Evolutionary conservation across 2,329 filamentous ascomycete species (phyloP), one percentile per base, ranked within the genome.

Genomic region (Aspergillus calidoustus): DNA sequence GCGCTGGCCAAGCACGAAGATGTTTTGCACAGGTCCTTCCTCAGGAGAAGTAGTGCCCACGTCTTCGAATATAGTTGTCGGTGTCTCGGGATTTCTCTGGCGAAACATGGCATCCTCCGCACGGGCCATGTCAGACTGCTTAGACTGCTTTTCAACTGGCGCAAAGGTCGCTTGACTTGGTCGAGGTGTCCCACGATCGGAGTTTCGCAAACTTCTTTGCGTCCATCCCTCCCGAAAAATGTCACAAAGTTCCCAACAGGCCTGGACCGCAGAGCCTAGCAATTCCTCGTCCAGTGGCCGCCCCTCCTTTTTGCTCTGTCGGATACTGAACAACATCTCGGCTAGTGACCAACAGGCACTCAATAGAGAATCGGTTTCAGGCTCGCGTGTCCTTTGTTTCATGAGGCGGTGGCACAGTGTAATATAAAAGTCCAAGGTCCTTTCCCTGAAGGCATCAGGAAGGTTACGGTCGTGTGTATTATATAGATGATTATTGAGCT

Each of bases 51-150:
- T 87, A 0, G 91, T 93, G 70, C 95, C 89, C 0, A 90, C 92
- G 72, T 98, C 93, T 75, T 97, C 94, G 69, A 97, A 97, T 68
- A 97, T 93, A 4, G 93, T 98, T 0, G 94, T 94, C 0, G 93
- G 93, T 0, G 93, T 98, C 78, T 98, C 94, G 0, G 93, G 93
- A 4, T 81, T 77, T 7, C 68, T 67, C 50, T 67, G 65, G 23
- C 72, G 71, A 43, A 64, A 67, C 43, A 67, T 63, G 34, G 67
- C 61, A 11, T 75, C 71, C 59, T 72, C 71, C 9, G 68, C 64
- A 30, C 68, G 66, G 22, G 69, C 64, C 34, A 71, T 60, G 7
- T 76, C 83, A 34, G 79, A 76, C 47, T 78, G 76, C 7, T 80
- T 79, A 11, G 81, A 79, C 67, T 87, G 82, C 54, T 83, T 79